A percentile compares a stretch with the other conserved stretches of the same genome.
These are phyloP conservation scores for Alternaria postmessia DNA, from an alignment of 2,329 filamentous ascomycete genomes.

Conservation along the genomic window DNA sequence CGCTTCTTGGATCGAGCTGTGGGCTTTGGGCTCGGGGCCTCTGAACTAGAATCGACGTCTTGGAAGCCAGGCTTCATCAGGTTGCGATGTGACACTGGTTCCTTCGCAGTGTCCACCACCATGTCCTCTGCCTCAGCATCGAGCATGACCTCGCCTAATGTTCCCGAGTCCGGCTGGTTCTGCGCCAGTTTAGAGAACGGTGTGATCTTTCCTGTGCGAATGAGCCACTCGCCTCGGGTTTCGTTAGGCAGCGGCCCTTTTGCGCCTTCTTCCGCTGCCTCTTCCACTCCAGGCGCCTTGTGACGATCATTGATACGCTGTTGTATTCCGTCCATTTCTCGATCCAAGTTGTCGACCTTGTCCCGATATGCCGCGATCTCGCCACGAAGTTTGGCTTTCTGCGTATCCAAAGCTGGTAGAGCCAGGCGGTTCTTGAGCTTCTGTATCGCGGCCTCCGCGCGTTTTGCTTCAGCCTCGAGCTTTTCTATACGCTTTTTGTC, in stretches of 20 bases:
- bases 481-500: slow-evolving; percentile 70
- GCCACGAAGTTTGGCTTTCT: slow-evolving; percentile 66
- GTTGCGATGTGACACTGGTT: slow-evolving; percentile 57
- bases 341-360: slow-evolving; percentile 70
- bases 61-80: slow-evolving; percentile 59
- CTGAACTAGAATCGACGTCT: slow-evolving; percentile 39
- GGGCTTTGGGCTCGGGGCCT: slow-evolving; percentile 40
- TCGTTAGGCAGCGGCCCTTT: slow-evolving; percentile 77
- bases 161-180: slow-evolving; percentile 70
- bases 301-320: slow-evolving; percentile 80
- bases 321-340: slow-evolving; percentile 82
- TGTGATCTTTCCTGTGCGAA: slow-evolving; percentile 96
- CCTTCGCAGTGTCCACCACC: slow-evolving; percentile 54
- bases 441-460: slow-evolving; percentile 71
- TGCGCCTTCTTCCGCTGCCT: slow-evolving; percentile 54
- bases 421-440: slow-evolving; percentile 65
- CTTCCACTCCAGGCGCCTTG: slow-evolving; percentile 59
- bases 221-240: slow-evolving; percentile 85
- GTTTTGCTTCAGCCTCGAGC: slow-evolving; percentile 60
- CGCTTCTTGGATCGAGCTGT: slow-evolving; percentile 51
- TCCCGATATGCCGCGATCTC: slow-evolving; percentile 73
- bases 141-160: slow-evolving; percentile 77
- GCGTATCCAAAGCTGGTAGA: slow-evolving; percentile 62
- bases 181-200: slow-evolving; percentile 84
- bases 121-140: slow-evolving; percentile 79